Evolutionary conservation across 768 basidiomycete species (phyloP).

Genomic region (Podaxis sp.): DNA sequence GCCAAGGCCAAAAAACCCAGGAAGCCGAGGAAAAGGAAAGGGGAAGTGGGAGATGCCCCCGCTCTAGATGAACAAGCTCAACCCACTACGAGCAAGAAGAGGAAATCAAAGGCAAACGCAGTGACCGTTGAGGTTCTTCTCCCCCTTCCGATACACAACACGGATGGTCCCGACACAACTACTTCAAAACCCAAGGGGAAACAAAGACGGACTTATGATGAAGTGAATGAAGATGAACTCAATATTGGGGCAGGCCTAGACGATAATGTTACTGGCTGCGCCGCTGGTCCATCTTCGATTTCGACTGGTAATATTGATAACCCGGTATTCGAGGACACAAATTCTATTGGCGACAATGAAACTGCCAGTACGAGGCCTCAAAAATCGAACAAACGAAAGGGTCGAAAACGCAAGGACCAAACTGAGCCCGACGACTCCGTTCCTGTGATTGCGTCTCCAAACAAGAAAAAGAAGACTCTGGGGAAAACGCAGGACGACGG

Average conservation of each 20-base stretch:
- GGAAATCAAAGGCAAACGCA: background rate
- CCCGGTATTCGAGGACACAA: background rate
- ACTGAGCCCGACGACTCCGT: background rate
- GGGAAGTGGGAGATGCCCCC: background rate
- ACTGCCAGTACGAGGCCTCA: background rate
- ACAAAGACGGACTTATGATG: background rate
- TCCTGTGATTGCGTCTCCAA: background rate
- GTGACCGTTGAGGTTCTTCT: conserved; percentile 5
- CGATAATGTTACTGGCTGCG: background rate
- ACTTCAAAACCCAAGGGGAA: background rate
- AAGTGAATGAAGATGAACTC: conserved; percentile 8
- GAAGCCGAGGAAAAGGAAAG: conserved; percentile 30
- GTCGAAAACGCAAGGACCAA: background rate
- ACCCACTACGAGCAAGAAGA: background rate
- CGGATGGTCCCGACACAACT: background rate
- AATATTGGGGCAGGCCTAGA: background rate
- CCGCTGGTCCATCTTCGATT: background rate
- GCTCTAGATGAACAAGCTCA: background rate
- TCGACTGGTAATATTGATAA: background rate
- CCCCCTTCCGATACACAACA: background rate
- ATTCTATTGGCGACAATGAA: background rate
- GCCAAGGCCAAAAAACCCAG: conserved; percentile 25
- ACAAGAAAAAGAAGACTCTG: background rate
- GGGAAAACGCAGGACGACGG: background rate
- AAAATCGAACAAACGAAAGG: background rate